These are phyloP conservation scores for Acorus calamus DNA, from an alignment of 106 monocot species.

Conservation along the genomic window DNA sequence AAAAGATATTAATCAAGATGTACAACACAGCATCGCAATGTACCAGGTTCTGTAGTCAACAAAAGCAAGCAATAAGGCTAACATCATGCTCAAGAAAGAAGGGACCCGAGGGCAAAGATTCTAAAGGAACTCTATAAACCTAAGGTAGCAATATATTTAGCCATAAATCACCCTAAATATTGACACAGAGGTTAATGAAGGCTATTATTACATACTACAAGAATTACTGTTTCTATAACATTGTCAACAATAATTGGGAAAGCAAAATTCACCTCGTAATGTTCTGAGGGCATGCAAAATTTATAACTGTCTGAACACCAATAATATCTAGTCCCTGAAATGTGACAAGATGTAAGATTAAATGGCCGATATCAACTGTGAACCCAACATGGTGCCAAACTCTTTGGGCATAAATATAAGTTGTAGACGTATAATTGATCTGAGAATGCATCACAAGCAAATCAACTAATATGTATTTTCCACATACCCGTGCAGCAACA, in stretches of 20 bases:
- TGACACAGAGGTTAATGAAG: too few relatives aligned
- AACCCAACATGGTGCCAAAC: not conserved
- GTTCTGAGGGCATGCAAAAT: conserved; percentile 92
- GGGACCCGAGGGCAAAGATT: too few relatives aligned
- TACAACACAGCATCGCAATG: too few relatives aligned
- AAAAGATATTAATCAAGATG: too few relatives aligned
- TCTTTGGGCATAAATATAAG: not conserved
- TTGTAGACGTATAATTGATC: not conserved
- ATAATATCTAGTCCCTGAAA: conserved; percentile 88
- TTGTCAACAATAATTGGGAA: not conserved
- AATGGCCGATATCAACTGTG: not conserved
- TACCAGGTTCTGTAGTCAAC: too few relatives aligned
- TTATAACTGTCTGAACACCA: conserved; percentile 95
- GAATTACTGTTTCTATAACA: not conserved
- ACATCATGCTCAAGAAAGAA: too few relatives aligned
- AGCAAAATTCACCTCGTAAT: conserved; percentile 54
- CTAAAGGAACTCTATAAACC: too few relatives aligned
- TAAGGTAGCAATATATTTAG: too few relatives aligned
- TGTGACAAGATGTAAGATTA: conserved; percentile 7
- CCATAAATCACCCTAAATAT: too few relatives aligned
- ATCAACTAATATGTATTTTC: not conserved
- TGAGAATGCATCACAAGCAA: not conserved
- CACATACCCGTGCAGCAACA: conserved; percentile 99
- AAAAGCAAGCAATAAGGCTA: too few relatives aligned
- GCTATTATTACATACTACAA: too few relatives aligned